Evolutionary conservation across 768 basidiomycete species (phyloP), one percentile per base, ranked within the genome.

Genomic region (Hericium erinaceus): DNA sequence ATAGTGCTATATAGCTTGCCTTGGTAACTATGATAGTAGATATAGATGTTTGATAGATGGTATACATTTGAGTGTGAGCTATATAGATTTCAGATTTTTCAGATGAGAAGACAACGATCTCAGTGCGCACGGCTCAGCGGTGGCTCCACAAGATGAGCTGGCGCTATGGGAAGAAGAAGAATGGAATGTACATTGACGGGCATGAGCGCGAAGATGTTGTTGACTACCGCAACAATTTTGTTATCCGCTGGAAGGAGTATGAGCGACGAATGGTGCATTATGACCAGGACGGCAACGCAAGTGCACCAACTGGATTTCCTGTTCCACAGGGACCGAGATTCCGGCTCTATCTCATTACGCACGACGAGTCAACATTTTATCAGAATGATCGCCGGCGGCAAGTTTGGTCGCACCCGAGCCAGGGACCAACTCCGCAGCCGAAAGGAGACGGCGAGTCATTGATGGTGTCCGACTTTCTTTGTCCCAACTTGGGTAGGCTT

Each of bases 91-190:
- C 11, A n/a, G 39, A 12, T 40, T 40, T 40, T 40, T 40, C 39
- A 40, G 39, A 40, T 40, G 41, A n/a, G 2, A 77, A 68, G 56
- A 28, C 48, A 1, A 46, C 60, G 16, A 64, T 65, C 28, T 56
- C 64, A 22, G 70, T 75, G 53, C 40, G 64, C 0, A 78, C 73
- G 0, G 77, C 75, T 15, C 52, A 61, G 9, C 60, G 60, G 1
- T 79, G 78, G 76, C 63, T 80, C 41, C 54, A 64, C 2, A 66
- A 67, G 40, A 57, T 78, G 4, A 69, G 65, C 0, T 76, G 71
- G 67, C 37, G 62, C 1, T 65, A 65, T 49, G 68, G 64, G 11
- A 20, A 66, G 7, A 41, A 64, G 0, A 60, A 62, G 16, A 73
- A 72, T 46, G 75, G 75, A 0, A 67, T 74, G 55, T 73, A 61